phyloP scores from a whole-genome alignment of 2,329 filamentous ascomycete species.

The Aspergillus arachidicola region DNA sequence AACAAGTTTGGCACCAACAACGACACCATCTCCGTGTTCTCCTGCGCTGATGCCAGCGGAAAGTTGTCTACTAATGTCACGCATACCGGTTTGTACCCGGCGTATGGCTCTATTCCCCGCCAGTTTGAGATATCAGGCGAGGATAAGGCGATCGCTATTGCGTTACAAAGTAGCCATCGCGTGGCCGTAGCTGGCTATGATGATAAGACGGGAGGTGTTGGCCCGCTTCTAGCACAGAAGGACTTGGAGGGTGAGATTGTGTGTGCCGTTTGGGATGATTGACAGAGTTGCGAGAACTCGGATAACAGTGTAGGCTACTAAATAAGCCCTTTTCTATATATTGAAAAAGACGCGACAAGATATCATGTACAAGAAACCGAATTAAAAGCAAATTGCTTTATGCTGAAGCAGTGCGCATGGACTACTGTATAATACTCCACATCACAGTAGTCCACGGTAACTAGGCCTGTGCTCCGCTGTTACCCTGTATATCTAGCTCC shows the following conservation, averaged over 20 bases:
- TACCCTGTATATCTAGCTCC: neutral
- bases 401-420: neutral
- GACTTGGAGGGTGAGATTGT: slow-evolving; percentile 17
- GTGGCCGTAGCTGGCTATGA: slow-evolving; percentile 64
- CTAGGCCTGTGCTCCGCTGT: neutral
- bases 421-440: neutral
- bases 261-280: slow-evolving; percentile 14
- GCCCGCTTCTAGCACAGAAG: slow-evolving; percentile 24
- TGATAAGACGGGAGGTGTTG: slow-evolving; percentile 58
- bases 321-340: neutral
- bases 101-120: slow-evolving; percentile 64
- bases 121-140: slow-evolving; percentile 65
- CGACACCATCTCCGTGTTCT: slow-evolving; percentile 21
- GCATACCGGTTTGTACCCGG: slow-evolving; percentile 60
- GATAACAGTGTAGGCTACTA: neutral
- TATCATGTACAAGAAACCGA: neutral
- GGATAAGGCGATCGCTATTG: slow-evolving; percentile 64
- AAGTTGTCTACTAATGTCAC: slow-evolving; percentile 3
- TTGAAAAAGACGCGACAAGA: neutral
- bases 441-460: neutral
- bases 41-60: slow-evolving; percentile 9
- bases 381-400: neutral
- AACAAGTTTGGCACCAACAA: slow-evolving; percentile 15
- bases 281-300: neutral
- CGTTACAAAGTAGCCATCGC: slow-evolving; percentile 59